Percentiles rank a stretch among this genome's conserved stretches.
Conservation (phyloP, 1,139 yeast species). For the Yamadazyma jaroonii region DNA sequence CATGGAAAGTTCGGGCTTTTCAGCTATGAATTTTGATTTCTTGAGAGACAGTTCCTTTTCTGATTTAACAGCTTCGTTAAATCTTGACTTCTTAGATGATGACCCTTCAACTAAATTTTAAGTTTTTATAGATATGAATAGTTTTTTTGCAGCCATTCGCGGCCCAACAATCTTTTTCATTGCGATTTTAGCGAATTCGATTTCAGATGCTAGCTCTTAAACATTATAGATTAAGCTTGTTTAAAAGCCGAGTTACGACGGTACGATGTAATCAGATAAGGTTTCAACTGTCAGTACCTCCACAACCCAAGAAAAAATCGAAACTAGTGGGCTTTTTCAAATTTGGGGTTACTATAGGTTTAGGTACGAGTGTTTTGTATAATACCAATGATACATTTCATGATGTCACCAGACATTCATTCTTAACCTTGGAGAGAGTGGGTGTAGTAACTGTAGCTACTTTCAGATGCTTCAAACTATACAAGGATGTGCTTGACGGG, state of each 20-base stretch:
- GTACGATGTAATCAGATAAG: background rate
- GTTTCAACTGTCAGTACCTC: background rate
- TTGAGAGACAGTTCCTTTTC: constrained; percentile 23
- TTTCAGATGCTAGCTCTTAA: background rate
- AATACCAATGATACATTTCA: constrained; percentile 30
- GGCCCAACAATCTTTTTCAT: too few relatives aligned
- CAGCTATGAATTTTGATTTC: constrained; percentile 32
- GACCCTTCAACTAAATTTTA: background rate
- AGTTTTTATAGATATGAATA: too few relatives aligned
- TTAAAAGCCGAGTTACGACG: background rate
- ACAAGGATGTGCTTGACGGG: constrained; percentile 53
- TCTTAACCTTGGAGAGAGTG: constrained; percentile 51
- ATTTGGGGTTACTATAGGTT: constrained; percentile 29
- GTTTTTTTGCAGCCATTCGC: too few relatives aligned
- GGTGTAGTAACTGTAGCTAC: constrained; percentile 67
- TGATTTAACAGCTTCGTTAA: background rate
- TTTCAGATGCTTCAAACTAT: constrained; percentile 58
- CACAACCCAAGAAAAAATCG: background rate
- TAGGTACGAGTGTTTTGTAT: constrained; percentile 28
- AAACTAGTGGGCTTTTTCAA: constrained; percentile 18
- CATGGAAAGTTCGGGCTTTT: constrained; percentile 5
- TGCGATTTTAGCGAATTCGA: background rate
- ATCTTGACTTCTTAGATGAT: background rate
- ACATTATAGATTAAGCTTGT: background rate
- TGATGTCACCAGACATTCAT: constrained; percentile 25